Evolutionary conservation across 441 rosid species (phyloP), one percentile per base, ranked within the genome.

Genomic region (Eutrema salsugineum): DNA sequence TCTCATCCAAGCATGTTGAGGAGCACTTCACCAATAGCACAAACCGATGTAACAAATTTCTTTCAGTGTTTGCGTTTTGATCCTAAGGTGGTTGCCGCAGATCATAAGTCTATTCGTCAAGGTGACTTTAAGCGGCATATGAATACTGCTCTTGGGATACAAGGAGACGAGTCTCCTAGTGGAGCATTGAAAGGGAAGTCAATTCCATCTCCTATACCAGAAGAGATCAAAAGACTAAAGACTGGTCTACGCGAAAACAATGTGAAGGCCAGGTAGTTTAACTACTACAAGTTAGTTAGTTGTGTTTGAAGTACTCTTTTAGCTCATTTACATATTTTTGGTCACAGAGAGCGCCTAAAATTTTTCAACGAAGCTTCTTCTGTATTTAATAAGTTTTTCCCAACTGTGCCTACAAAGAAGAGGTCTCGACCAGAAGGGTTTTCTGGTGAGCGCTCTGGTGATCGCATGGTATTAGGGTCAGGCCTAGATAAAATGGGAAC

Each of bases 261-360:
- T 75, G 78, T 75, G 77, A 96, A 91, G 84, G 91, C 97, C 73
- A 93, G 99, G 99, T 96, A 86, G 61, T 78, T 77, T 50, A 70
- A 33, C 39, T 35, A 40, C 54, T 68, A 48, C 60, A 39, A 47
- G 64, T 38, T 36, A 47, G 69, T 69, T 63, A 30, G 40, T 47
- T 54, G 54, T 69, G 33, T 57, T 57, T 70, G 49, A 63, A 27
- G 33, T 64, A 50, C 62, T 40, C 48, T 64, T 70, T 48, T 72
- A 66, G 70, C 81, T 81, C 68, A 77, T 81, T 81, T 81, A 82
- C 64, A 10, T 39, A 70, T 59, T 58, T 73, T 39, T 71, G 51
- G 70, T 82, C 79, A 54, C 94, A 91, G 99, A 96, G 93, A 86
- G 73, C 94, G 93, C 3, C 50, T 72, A 55, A 91, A 86, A 85